Percentiles rank a stretch among this genome's conserved stretches.
Evolutionary conservation across 1,284 basidiomycete genomes (phyloP).

Genomic region (Ustilago curta): DNA sequence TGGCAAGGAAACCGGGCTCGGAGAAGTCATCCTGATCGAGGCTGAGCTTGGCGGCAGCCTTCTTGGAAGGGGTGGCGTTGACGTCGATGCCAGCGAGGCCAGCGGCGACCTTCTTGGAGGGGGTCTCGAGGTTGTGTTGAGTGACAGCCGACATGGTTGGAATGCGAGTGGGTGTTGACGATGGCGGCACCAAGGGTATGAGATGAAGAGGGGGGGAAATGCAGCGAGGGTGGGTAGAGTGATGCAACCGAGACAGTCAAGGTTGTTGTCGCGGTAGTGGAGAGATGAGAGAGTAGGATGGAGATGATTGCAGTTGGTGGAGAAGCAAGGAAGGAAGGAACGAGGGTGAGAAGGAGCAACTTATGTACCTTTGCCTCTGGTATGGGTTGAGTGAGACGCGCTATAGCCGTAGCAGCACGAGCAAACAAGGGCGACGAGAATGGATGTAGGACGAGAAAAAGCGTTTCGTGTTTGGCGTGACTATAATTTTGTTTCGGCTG

Average conservation of each 20-base stretch:
- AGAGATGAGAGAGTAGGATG: slow-evolving; percentile 3
- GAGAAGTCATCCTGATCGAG: slow-evolving; percentile 47
- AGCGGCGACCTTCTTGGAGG: slow-evolving; percentile 68
- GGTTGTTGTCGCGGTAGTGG: slow-evolving; percentile 1
- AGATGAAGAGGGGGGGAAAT: slow-evolving; percentile 4
- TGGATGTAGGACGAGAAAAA: slow-evolving; percentile 18
- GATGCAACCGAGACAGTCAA: not conserved
- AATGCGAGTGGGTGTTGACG: slow-evolving; percentile 6
- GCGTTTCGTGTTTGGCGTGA: slow-evolving; percentile 30
- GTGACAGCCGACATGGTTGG: slow-evolving; percentile 51
- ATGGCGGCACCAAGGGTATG: slow-evolving; percentile 7
- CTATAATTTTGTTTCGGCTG: not conserved
- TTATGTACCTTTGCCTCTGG: slow-evolving; percentile 30
- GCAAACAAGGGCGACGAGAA: slow-evolving; percentile 5
- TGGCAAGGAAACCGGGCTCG: slow-evolving; percentile 54
- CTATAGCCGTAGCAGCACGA: slow-evolving; percentile 1
- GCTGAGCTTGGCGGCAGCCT: slow-evolving; percentile 33
- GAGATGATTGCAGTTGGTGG: slow-evolving; percentile 17
- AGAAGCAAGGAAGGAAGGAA: slow-evolving; percentile 20
- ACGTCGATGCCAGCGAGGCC: slow-evolving; percentile 65
- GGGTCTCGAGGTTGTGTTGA: slow-evolving; percentile 59
- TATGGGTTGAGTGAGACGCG: slow-evolving; percentile 19
- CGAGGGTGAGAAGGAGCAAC: slow-evolving; percentile 22
- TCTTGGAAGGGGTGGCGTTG: slow-evolving; percentile 65
- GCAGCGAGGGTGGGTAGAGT: slow-evolving; percentile 11